Evolutionary conservation across 169 alveolate genomes (phyloP), one percentile per base, ranked within the genome.

Genomic region (Cardiosporidium cionae): DNA sequence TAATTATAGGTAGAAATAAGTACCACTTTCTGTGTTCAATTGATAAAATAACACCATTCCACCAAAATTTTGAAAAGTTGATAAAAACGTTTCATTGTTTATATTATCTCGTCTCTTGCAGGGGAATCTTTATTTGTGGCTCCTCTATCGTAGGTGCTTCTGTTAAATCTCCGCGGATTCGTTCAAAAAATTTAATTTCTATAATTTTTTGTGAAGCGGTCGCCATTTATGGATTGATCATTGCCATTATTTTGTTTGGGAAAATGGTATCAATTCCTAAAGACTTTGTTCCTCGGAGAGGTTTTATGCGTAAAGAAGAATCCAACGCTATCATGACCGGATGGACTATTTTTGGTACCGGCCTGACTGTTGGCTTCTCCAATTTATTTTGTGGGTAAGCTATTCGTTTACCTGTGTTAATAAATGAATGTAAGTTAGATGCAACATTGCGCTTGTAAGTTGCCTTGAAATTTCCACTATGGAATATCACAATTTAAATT

Each of bases 141-240:
- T 90, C 96, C 72, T 89, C 98, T 69, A 84, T 98, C 29, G 90
- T 97, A 62, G 99, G 99, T 1, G 98, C 99, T 25, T 94, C 99
- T 32, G 95, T 98, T 70, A 95, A 96, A 86, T 93, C 99, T 63
- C 99, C 99, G 23, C 92, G 99, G 78, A 96, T 98, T 68, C 95
- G 97, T 66, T 94, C 99, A 31, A 98, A 98, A 90, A 98, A 97
- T 86, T 82, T 98, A 71, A 96, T 98, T 52, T 91, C 98, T 64
- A 94, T 98, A 65, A 97, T 97, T 80, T 98, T 98, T 87, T 98
- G 99, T 86, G 99, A 97, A 81, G 99, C 99, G 32, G 97, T 96
- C 16, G 99, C 99, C 64, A 96, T 94, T 74, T 92, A 91, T 71
- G 97, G 97, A 29, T 97, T 95, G 58, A 94, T 95, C 81, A 94